Evolutionary conservation across 1,284 basidiomycete species (phyloP).

Genomic region (Peniophora sp.): DNA sequence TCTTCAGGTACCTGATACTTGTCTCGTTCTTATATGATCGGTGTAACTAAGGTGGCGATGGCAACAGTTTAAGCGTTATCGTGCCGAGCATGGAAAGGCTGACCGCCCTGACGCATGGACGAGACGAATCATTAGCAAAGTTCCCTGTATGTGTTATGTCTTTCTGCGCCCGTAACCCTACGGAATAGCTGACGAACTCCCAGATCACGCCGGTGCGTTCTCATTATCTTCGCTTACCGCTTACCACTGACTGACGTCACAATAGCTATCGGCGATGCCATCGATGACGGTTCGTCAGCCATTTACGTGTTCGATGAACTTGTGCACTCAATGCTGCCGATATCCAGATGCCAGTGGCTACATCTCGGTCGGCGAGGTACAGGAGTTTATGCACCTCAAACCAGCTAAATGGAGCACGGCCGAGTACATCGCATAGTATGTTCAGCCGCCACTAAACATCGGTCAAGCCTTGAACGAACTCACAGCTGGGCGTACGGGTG

Average conservation of each 20-base stretch:
- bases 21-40: too few species aligned
- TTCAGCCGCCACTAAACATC: not conserved
- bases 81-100: conserved; percentile 4
- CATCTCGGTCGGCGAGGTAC: conserved; percentile 14
- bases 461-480: not conserved
- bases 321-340: not conserved
- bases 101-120: conserved; percentile 14
- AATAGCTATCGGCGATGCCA: conserved; percentile 14
- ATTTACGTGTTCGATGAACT: not conserved
- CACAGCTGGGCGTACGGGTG: conserved; percentile 15
- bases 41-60: too few species aligned
- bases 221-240: not conserved
- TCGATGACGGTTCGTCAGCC: conserved; percentile 11
- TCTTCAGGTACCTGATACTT: not conserved
- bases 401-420: conserved; percentile 11
- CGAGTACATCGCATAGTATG: conserved; percentile 14
- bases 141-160: conserved; percentile 10
- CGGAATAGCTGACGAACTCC: too few species aligned
- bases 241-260: not conserved
- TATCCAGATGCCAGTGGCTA: conserved; percentile 14
- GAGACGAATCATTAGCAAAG: conserved; percentile 11
- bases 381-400: conserved; percentile 11
- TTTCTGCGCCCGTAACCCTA: too few species aligned
- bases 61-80: conserved; percentile 8
- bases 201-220: not conserved